Conservation (phyloP, 352 stramenopile species). For the Saprolegnia diclina region DNA sequence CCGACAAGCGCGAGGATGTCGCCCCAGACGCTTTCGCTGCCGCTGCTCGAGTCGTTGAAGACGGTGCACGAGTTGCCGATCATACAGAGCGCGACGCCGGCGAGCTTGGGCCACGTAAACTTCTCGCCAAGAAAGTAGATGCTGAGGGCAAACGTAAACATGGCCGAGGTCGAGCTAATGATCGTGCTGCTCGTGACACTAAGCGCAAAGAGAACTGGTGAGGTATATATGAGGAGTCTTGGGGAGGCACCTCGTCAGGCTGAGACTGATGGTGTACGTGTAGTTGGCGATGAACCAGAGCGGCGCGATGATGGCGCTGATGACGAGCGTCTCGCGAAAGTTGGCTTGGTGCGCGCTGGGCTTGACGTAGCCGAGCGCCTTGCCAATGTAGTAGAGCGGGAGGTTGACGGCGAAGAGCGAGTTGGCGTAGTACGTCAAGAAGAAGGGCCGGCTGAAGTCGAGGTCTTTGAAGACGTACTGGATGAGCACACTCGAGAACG, state of each 20-base stretch:
- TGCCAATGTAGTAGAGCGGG: slow-evolving; percentile 62
- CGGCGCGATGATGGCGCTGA: slow-evolving; percentile 76
- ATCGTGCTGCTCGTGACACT: slow-evolving; percentile 93
- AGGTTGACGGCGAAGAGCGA: slow-evolving; percentile 82
- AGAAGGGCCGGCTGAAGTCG: slow-evolving; percentile 80
- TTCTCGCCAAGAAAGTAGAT: slow-evolving; percentile 70
- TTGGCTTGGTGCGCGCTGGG: slow-evolving; percentile 32
- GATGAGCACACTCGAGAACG: slow-evolving; percentile 76
- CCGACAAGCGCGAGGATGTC: slow-evolving; percentile 62
- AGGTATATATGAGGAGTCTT: background rate
- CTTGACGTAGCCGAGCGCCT: slow-evolving; percentile 31
- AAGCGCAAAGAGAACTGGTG: background rate
- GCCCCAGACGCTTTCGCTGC: slow-evolving; percentile 43
- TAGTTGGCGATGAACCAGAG: slow-evolving; percentile 95
- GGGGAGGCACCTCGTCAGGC: slow-evolving; percentile 54
- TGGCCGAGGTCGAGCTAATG: slow-evolving; percentile 87
- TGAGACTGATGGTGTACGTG: slow-evolving; percentile 89
- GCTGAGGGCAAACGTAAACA: slow-evolving; percentile 92
- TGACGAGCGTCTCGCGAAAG: slow-evolving; percentile 38
- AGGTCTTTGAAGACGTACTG: slow-evolving; percentile 87
- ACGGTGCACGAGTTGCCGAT: slow-evolving; percentile 80
- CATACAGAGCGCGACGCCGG: slow-evolving; percentile 84
- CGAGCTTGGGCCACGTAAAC: slow-evolving; percentile 74
- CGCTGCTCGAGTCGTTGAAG: slow-evolving; percentile 53
- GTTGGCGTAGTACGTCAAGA: slow-evolving; percentile 85